These are phyloP conservation scores for Termitomyces titanicus DNA, from an alignment of 768 basidiomycete species.

Conservation along the genomic window DNA sequence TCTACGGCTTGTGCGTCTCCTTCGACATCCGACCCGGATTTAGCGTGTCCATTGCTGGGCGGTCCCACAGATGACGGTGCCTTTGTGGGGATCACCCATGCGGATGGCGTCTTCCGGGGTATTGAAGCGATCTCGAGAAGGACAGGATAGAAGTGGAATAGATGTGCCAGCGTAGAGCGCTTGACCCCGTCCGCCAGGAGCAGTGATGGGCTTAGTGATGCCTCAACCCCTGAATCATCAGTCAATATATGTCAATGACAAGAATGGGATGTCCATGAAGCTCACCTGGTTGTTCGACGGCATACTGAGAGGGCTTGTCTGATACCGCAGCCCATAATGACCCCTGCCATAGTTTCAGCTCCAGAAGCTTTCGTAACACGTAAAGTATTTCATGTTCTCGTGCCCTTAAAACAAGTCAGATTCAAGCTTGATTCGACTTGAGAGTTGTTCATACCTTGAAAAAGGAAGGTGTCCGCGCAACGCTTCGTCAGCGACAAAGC, in stretches of 20 bases:
- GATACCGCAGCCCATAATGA: conserved; percentile 76
- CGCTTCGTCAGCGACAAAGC: conserved; percentile 81
- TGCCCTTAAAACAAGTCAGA: conserved; percentile 39
- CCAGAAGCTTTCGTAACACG: conserved; percentile 71
- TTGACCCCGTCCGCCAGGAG: conserved; percentile 70
- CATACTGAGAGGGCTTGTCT: conserved; percentile 54
- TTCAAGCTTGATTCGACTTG: background rate
- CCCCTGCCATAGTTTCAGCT: conserved; percentile 70
- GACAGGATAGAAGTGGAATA: conserved; percentile 84
- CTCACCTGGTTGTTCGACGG: conserved; percentile 57
- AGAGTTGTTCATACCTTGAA: conserved; percentile 50
- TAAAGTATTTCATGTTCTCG: conserved; percentile 90
- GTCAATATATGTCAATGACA: background rate
- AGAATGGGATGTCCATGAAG: conserved; percentile 4
- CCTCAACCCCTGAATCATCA: conserved; percentile 31
- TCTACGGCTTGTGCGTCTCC: conserved; percentile 34
- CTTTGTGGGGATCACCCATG: conserved; percentile 47
- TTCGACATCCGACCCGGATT: conserved; percentile 1
- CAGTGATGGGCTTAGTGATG: conserved; percentile 42
- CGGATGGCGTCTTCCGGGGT: conserved; percentile 61
- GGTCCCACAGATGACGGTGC: conserved; percentile 3
- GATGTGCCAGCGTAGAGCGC: conserved; percentile 74
- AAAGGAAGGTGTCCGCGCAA: conserved; percentile 88
- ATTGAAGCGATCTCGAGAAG: conserved; percentile 78
- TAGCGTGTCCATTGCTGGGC: conserved; percentile 3